phyloP scores from a whole-genome alignment of 345 rosid genomes.

The Pugionium cornutum region DNA sequence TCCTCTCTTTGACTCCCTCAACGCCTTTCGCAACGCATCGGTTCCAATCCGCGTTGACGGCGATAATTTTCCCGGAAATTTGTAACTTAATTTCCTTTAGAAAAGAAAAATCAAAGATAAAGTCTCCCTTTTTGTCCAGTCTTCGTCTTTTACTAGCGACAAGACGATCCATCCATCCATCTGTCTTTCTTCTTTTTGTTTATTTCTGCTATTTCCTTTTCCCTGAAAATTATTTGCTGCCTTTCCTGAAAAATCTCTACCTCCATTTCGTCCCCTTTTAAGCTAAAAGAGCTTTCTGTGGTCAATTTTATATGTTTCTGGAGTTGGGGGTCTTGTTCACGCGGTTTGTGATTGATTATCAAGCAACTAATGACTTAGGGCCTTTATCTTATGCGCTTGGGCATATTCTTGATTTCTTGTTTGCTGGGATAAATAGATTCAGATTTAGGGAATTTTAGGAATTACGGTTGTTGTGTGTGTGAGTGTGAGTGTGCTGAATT shows the following conservation, averaged over 20 bases:
- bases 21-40: slow-evolving; percentile 36
- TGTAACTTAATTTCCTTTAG: slow-evolving; percentile 3
- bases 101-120: slow-evolving; percentile 16
- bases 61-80: slow-evolving; percentile 39
- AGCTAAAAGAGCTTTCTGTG: slow-evolving; percentile 21
- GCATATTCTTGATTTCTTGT: slow-evolving; percentile 20
- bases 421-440: slow-evolving; percentile 12
- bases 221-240: not conserved
- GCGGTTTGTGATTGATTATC: slow-evolving; percentile 29
- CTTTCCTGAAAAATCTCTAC: slow-evolving; percentile 7
- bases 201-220: not conserved
- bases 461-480: not conserved
- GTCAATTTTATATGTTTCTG: not conserved
- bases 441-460: slow-evolving; percentile 19
- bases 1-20: slow-evolving; percentile 38
- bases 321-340: slow-evolving; percentile 17
- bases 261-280: not conserved
- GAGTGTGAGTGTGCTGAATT: slow-evolving; percentile 1
- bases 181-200: slow-evolving; percentile 22
- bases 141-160: slow-evolving; percentile 23
- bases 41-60: slow-evolving; percentile 41
- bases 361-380: slow-evolving; percentile 12
- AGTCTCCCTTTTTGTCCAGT: slow-evolving; percentile 35
- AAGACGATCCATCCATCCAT: slow-evolving; percentile 19
- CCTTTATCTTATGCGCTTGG: not conserved